Conservation (phyloP, 768 basidiomycete species). For the Tephrocybe sp. region DNA sequence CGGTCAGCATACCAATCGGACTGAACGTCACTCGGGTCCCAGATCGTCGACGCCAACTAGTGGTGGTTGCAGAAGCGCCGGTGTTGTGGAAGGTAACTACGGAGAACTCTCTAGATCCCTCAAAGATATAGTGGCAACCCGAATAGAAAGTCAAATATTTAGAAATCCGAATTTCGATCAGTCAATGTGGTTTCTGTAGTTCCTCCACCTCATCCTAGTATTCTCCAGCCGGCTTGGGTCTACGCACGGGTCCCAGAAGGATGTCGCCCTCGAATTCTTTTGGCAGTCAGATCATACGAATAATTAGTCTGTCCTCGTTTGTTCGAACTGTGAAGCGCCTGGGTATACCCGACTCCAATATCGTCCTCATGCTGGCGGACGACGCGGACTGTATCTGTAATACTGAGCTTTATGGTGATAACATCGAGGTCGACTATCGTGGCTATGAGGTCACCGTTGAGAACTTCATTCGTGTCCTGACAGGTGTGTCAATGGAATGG, state of each 20-base stretch:
- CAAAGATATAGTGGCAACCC: constrained; percentile 4
- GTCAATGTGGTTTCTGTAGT: constrained; percentile 27
- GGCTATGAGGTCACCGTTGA: constrained; percentile 98
- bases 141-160: background rate
- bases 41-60: constrained; percentile 68
- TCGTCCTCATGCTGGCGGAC: constrained; percentile 98
- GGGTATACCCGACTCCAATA: constrained; percentile 97
- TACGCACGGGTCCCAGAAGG: constrained; percentile 27
- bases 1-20: constrained; percentile 75
- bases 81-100: constrained; percentile 14
- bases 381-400: constrained; percentile 89
- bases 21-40: constrained; percentile 62
- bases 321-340: constrained; percentile 94
- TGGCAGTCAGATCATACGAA: constrained; percentile 71
- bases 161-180: constrained; percentile 20
- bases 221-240: constrained; percentile 34
- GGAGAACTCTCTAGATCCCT: constrained; percentile 20
- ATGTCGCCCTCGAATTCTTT: constrained; percentile 45
- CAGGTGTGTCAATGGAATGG: constrained; percentile 54
- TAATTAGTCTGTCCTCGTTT: constrained; percentile 98
- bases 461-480: constrained; percentile 89
- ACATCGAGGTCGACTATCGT: constrained; percentile 97
- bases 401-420: constrained; percentile 92
- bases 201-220: constrained; percentile 29
- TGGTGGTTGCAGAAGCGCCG: constrained; percentile 54